phyloP scores from a whole-genome alignment of 768 basidiomycete genomes.

The Lyophyllum shimeji region DNA sequence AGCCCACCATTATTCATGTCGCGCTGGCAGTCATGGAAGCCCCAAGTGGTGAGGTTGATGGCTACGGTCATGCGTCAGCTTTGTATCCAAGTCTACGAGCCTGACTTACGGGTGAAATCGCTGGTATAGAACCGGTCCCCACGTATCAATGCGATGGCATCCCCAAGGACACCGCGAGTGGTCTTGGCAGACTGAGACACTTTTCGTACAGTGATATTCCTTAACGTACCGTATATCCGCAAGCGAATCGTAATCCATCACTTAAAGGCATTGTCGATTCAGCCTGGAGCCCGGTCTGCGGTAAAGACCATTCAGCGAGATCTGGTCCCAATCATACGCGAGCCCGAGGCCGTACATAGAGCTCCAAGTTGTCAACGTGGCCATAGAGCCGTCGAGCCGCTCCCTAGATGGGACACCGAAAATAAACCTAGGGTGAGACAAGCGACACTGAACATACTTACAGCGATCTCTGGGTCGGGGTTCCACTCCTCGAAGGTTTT shows the following conservation, averaged over 20 bases:
- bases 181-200: slow-evolving; percentile 24
- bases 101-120: slow-evolving; percentile 42
- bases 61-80: slow-evolving; percentile 25
- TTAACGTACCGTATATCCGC: slow-evolving; percentile 25
- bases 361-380: slow-evolving; percentile 30
- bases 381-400: slow-evolving; percentile 29
- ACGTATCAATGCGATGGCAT: slow-evolving; percentile 50
- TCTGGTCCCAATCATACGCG: background rate
- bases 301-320: background rate
- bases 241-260: slow-evolving; percentile 24
- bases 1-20: slow-evolving; percentile 32
- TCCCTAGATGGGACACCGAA: background rate
- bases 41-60: slow-evolving; percentile 49
- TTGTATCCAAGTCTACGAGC: no score
- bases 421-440: background rate
- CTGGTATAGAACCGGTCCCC: slow-evolving; percentile 54
- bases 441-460: slow-evolving; percentile 16
- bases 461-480: slow-evolving; percentile 40
- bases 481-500: slow-evolving; percentile 53
- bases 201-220: background rate
- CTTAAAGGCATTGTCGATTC: slow-evolving; percentile 29
- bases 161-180: slow-evolving; percentile 48
- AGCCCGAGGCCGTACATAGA: slow-evolving; percentile 20
- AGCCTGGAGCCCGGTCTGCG: slow-evolving; percentile 25
- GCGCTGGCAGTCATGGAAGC: slow-evolving; percentile 46